phyloP scores from a whole-genome alignment of 129 eudicot genomes.

The Artemisia tridentata region DNA sequence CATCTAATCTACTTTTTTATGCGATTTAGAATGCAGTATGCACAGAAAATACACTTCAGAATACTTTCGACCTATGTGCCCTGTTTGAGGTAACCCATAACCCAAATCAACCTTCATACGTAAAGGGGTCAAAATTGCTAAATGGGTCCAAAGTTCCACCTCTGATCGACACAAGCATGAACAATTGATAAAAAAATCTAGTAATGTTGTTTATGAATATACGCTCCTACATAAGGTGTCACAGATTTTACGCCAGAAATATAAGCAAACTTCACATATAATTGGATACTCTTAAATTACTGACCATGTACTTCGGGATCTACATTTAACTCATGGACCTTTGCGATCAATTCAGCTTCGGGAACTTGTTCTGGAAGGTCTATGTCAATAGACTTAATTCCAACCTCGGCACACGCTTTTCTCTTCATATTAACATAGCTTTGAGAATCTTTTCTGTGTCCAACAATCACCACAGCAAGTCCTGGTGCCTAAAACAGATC shows the following conservation, averaged over 20 bases:
- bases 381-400: conserved; percentile 69
- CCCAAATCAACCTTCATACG: no score
- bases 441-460: conserved; percentile 88
- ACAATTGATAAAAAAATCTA: no score
- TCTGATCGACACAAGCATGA: neutral
- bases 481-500: conserved; percentile 68
- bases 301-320: conserved; percentile 86
- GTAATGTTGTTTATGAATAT: neutral
- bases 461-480: conserved; percentile 91
- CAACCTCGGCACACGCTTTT: conserved; percentile 89
- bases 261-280: neutral
- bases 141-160: conserved; percentile 2
- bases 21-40: no score
- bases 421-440: conserved; percentile 91
- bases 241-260: neutral
- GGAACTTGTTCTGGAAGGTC: conserved; percentile 83
- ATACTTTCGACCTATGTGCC: no score
- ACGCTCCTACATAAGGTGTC: neutral
- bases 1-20: no score
- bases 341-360: conserved; percentile 69
- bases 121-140: neutral
- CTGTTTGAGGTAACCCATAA: no score
- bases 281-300: conserved; percentile 16
- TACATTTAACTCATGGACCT: conserved; percentile 82
- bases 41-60: no score